phyloP scores from a whole-genome alignment of 1,284 basidiomycete genomes.

The Xerocomus amazonicus region DNA sequence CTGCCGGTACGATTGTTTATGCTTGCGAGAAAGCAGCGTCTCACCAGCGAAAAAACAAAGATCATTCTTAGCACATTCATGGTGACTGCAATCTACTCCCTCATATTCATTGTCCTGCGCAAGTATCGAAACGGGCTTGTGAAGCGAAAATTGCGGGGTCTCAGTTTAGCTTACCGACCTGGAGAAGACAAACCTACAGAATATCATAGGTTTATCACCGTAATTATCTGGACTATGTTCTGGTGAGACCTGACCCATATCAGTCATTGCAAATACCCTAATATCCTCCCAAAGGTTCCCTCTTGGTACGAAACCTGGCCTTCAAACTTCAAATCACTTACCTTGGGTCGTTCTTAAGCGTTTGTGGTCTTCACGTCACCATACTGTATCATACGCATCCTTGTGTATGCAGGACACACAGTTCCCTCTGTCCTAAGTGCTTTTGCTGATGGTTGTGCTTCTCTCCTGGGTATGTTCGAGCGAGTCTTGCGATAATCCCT shows the following conservation, averaged over 20 bases:
- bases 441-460: conserved; percentile 51
- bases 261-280: conserved; percentile 6
- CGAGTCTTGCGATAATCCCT: conserved; percentile 1
- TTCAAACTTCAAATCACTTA: not conserved
- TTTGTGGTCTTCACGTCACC: conserved; percentile 61
- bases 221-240: conserved; percentile 60
- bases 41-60: conserved; percentile 32
- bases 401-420: conserved; percentile 43
- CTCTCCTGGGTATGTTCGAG: conserved; percentile 48
- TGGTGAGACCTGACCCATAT: conserved; percentile 46
- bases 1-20: conserved; percentile 48
- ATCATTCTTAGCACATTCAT: conserved; percentile 54
- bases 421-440: conserved; percentile 46
- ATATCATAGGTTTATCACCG: conserved; percentile 57
- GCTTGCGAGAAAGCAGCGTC: not conserved
- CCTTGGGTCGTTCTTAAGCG: conserved; percentile 34
- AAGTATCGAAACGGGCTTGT: conserved; percentile 44
- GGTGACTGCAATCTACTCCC: conserved; percentile 52
- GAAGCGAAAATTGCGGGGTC: conserved; percentile 47
- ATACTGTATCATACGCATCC: conserved; percentile 50
- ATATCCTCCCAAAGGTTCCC: conserved; percentile 48
- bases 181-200: conserved; percentile 44
- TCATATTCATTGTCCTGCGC: conserved; percentile 55
- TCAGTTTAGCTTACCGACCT: conserved; percentile 45
- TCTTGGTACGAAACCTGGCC: conserved; percentile 41